Percentiles rank a stretch among this genome's conserved stretches.
phyloP scores from a whole-genome alignment of 1,284 basidiomycete genomes.

The Fomitopsis schrenkii region DNA sequence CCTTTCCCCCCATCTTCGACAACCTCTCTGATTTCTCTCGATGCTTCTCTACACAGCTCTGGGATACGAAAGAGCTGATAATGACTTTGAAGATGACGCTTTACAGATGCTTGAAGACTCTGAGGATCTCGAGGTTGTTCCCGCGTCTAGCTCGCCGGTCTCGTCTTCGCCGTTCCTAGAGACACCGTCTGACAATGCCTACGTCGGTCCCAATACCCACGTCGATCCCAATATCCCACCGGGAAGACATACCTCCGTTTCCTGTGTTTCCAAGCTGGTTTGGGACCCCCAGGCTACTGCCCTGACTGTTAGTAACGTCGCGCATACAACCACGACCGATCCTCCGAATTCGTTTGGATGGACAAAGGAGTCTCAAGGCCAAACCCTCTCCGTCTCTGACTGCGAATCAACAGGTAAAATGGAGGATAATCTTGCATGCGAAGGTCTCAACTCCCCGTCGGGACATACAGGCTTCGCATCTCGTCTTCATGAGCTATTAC shows the following conservation, averaged over 20 bases:
- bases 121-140: background rate
- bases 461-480: background rate
- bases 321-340: too few species aligned
- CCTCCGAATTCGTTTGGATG: background rate
- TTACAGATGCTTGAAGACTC: too few species aligned
- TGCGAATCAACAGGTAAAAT: background rate
- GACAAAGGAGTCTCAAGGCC: background rate
- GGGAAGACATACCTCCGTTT: too few species aligned
- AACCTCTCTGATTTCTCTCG: too few species aligned
- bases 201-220: background rate
- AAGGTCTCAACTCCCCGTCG: background rate
- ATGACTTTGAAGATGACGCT: too few species aligned
- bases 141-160: conserved; percentile 10
- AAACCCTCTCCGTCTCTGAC: background rate
- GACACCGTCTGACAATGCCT: conserved; percentile 4
- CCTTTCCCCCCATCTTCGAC: too few species aligned
- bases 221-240: too few species aligned
- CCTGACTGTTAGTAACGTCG: too few species aligned
- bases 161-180: conserved; percentile 8
- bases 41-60: too few species aligned
- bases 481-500: background rate
- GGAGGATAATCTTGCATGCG: background rate
- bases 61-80: too few species aligned
- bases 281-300: too few species aligned
- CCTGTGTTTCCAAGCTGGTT: too few species aligned